Evolutionary conservation across 805 yeast genomes (phyloP), one percentile per base, ranked within the genome.

Genomic region (Phaffomyces opuntiae): DNA sequence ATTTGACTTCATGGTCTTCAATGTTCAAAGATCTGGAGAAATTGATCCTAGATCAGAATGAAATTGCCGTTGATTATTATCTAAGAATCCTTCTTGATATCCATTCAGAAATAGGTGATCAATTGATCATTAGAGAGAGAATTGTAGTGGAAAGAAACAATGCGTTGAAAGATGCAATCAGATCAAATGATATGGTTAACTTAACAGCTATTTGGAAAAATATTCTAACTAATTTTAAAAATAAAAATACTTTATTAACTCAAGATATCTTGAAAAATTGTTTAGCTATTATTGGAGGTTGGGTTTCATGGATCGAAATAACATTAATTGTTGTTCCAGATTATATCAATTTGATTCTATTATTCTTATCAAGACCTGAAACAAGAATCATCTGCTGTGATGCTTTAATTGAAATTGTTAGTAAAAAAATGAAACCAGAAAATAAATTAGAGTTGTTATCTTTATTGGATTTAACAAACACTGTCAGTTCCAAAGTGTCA

Each of bases 91-190:
- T 89, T 48, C 64, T 80, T 38, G 77, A 84, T 29, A 79, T 93
- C 49, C 97, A 93, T 62, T 81, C 82, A 27, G 96, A 90, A 65
- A 88, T 93, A 54, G 99, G 96, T 32, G 99, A 93, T 62, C 93
- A 86, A 60, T 75, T 90, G 53, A 84, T 89, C 52, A 67, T 80
- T 31, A 77, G 95, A 55, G 78, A 83, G 11, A 78, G 78, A 53
- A 77, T 76, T 24, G 63, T 73, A 14, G 77, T 76, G 39, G 81
- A 80, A 39, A 77, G 87, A 56, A 87, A 85, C 62, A 83, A 76
- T 53, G 65, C 69, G 38, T 70, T 93, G 49, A 93, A 93, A 60
- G 99, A 93, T 64, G 71, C 77, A 25, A 83, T 93, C 53, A 76
- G 99, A 63, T 72, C 73, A 12, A 73, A 78, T 42, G 97, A 89